Evolutionary conservation across 495 filamentous ascomycete species (phyloP).

Genomic region (Aspergillus leporis): DNA sequence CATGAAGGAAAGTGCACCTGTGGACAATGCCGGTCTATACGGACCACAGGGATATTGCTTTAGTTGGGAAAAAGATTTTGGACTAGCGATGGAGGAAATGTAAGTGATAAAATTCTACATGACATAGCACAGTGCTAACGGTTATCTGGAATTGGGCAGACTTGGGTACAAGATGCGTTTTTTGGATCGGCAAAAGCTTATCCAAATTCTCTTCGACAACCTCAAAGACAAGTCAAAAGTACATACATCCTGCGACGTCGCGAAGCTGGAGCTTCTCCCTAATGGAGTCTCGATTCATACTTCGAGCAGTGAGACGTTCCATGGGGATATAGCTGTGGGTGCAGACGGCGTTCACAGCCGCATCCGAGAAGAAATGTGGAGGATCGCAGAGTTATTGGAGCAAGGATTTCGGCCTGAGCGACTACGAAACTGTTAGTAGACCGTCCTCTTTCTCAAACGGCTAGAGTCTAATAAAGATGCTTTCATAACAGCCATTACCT

Average conservation of each 20-base stretch:
- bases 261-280: slow-evolving; percentile 10
- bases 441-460: not conserved
- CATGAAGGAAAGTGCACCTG: not conserved
- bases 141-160: no score
- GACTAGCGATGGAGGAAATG: no score
- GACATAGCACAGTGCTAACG: no score
- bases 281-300: slow-evolving; percentile 13
- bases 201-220: slow-evolving; percentile 22
- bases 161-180: slow-evolving; percentile 20
- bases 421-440: no score
- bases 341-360: slow-evolving; percentile 51
- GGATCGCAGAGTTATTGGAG: not conserved
- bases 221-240: slow-evolving; percentile 19
- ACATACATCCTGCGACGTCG: slow-evolving; percentile 10
- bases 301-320: slow-evolving; percentile 30
- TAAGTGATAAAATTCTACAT: not conserved
- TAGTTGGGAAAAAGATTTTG: no score
- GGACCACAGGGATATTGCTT: no score
- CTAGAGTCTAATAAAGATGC: not conserved
- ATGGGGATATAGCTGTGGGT: slow-evolving; percentile 47
- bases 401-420: slow-evolving; percentile 3
- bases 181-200: slow-evolving; percentile 29
- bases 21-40: no score
- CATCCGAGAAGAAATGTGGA: slow-evolving; percentile 31
- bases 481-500: not conserved